phyloP scores from a whole-genome alignment of 257 asterid genomes.

The Salvia miltiorrhiza region DNA sequence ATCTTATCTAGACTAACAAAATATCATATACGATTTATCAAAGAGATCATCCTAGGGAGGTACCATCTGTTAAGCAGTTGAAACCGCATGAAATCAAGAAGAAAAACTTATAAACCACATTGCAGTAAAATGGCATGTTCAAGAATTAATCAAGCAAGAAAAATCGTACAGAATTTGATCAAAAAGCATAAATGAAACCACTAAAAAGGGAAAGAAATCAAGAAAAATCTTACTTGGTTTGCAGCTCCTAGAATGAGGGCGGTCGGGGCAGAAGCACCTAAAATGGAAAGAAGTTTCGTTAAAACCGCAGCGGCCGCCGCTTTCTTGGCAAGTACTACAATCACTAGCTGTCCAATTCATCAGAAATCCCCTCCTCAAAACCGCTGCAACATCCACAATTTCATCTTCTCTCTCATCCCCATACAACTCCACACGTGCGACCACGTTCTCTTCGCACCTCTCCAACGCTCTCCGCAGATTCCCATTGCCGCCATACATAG shows the following conservation, averaged over 20 bases:
- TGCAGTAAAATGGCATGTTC: background rate
- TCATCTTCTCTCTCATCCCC: conserved; percentile 14
- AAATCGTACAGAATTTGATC: background rate
- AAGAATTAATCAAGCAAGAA: background rate
- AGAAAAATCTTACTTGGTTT: conserved; percentile 36
- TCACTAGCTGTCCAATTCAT: conserved; percentile 47
- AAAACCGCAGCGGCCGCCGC: conserved; percentile 67
- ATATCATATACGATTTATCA: too few relatives aligned
- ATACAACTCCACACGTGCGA: conserved; percentile 41
- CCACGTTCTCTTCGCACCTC: conserved; percentile 32
- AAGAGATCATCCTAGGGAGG: too few relatives aligned
- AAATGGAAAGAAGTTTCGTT: conserved; percentile 12
- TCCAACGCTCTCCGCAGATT: conserved; percentile 25
- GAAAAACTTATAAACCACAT: background rate
- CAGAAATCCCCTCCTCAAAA: conserved; percentile 49
- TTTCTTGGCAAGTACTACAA: conserved; percentile 32
- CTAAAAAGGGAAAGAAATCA: background rate
- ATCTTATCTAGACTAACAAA: too few relatives aligned
- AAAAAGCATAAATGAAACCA: background rate
- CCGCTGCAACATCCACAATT: conserved; percentile 14
- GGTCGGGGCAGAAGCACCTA: conserved; percentile 53
- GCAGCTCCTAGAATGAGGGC: conserved; percentile 49
- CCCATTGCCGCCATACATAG: conserved; percentile 27
- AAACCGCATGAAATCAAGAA: background rate
- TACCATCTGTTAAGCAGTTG: background rate